These are phyloP conservation scores for Metroxylon sagu DNA, from an alignment of 176 grass and related monocot genomes.

Conservation along the genomic window DNA sequence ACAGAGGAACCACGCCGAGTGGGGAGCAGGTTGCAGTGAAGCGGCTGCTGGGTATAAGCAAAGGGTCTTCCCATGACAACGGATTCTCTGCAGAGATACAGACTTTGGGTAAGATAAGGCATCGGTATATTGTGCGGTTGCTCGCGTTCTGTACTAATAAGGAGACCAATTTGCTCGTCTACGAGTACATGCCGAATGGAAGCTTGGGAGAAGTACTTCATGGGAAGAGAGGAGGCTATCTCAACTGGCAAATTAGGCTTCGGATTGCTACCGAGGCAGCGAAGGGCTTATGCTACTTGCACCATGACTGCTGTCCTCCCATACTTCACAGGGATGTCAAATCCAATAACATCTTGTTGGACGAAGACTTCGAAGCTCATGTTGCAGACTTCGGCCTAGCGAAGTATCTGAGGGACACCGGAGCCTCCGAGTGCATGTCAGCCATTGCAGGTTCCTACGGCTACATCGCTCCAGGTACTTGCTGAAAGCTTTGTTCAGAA, in stretches of 20 bases:
- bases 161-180: conserved; percentile 54
- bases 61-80: conserved; percentile 32
- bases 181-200: conserved; percentile 70
- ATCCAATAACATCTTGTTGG: conserved; percentile 75
- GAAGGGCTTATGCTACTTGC: conserved; percentile 64
- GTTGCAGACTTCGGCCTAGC: conserved; percentile 78
- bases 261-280: conserved; percentile 71
- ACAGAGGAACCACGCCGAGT: conserved; percentile 50
- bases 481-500: not conserved
- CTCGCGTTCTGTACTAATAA: conserved; percentile 38
- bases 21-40: conserved; percentile 68
- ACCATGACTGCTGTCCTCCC: conserved; percentile 72
- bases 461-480: conserved; percentile 74
- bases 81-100: conserved; percentile 71
- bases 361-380: conserved; percentile 51
- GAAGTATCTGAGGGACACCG: conserved; percentile 52
- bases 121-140: conserved; percentile 68
- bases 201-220: conserved; percentile 70
- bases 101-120: conserved; percentile 65
- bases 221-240: conserved; percentile 27
- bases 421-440: conserved; percentile 67
- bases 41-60: conserved; percentile 31
- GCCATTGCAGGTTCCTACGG: conserved; percentile 79
- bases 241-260: conserved; percentile 42
- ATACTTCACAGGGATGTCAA: conserved; percentile 84